Evolutionary conservation across 148 eudicot species (phyloP).

Genomic region (Nyssa sinensis): DNA sequence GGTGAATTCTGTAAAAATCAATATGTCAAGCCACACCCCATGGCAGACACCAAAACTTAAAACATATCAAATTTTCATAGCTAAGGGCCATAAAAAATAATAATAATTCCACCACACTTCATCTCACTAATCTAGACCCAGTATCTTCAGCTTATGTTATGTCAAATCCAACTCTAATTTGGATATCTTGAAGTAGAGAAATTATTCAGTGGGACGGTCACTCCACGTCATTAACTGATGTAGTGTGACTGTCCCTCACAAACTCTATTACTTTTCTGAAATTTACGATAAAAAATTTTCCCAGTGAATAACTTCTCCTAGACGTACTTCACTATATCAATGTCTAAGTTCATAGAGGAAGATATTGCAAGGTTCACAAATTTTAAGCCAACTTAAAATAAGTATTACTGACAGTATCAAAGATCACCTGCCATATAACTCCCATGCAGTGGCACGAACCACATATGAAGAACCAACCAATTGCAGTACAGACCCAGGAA

Average conservation of each 20-base stretch:
- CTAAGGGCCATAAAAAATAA: background rate
- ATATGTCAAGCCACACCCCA: no score
- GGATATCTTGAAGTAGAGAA: background rate
- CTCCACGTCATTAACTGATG: no score
- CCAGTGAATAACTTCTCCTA: no score
- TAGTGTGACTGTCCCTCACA: no score
- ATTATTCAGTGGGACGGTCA: no score
- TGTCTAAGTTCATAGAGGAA: background rate
- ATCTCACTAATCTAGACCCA: background rate
- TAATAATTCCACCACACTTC: background rate
- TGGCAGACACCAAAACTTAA: no score
- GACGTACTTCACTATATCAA: no score
- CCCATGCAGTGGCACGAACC: conserved; percentile 90
- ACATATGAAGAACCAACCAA: conserved; percentile 74
- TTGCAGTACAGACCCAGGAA: conserved; percentile 71
- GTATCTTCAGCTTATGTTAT: background rate
- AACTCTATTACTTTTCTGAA: no score
- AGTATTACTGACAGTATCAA: background rate
- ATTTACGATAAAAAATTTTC: no score
- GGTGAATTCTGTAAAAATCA: no score
- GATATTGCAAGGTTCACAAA: background rate
- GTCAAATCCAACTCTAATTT: background rate
- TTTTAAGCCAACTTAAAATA: background rate
- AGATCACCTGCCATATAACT: conserved; percentile 84
- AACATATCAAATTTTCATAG: background rate